Conservation (phyloP, 495 filamentous ascomycete genomes). For the Paragyromitra xinjiangensis region DNA sequence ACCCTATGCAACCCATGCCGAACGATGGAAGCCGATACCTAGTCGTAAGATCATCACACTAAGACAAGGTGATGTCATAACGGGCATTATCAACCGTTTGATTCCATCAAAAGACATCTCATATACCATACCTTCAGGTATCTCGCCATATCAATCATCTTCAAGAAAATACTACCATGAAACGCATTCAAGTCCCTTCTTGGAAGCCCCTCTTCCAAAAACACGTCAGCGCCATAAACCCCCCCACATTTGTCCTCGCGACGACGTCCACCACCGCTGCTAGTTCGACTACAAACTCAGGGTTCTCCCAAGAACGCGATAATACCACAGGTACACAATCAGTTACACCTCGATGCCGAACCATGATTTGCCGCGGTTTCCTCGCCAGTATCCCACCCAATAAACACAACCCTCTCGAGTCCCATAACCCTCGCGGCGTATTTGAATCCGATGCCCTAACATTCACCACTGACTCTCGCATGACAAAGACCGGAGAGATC, state of each 20-base stretch:
- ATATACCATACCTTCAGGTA: neutral
- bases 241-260: constrained; percentile 70
- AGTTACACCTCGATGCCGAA: constrained; percentile 67
- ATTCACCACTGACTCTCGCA: constrained; percentile 87
- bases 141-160: neutral
- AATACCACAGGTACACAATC: constrained; percentile 60
- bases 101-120: constrained; percentile 1
- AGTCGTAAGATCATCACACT: no score
- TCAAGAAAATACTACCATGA: constrained; percentile 50
- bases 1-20: no score
- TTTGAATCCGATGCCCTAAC: constrained; percentile 79
- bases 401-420: constrained; percentile 69
- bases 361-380: constrained; percentile 82
- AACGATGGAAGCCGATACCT: no score
- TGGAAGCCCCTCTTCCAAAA: constrained; percentile 68
- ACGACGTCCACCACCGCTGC: constrained; percentile 60
- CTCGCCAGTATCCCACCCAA: constrained; percentile 75
- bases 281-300: constrained; percentile 65
- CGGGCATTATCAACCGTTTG: neutral
- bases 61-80: constrained; percentile 2
- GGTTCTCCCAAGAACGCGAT: constrained; percentile 71
- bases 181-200: constrained; percentile 53
- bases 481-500: constrained; percentile 80
- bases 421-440: constrained; percentile 67
- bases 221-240: constrained; percentile 65